Percentiles rank a stretch among this genome's conserved stretches.
Conservation (phyloP, 495 filamentous ascomycete species). For the Penicillium parvum region DNA sequence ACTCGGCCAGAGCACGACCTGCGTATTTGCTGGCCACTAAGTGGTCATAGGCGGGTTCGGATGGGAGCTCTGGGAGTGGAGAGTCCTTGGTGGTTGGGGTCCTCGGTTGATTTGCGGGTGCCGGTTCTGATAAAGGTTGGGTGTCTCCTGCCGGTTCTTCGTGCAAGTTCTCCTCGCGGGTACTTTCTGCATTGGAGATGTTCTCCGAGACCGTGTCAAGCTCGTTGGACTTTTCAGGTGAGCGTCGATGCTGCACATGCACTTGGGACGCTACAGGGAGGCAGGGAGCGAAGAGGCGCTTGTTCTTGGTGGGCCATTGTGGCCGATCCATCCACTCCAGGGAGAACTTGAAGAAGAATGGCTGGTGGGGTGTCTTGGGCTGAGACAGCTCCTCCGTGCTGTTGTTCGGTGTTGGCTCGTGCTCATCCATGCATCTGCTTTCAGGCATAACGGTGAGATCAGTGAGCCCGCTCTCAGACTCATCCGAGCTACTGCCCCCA, state of each 20-base stretch:
- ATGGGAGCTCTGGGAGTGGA: conserved; percentile 19
- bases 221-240: conserved; percentile 22
- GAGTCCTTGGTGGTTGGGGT: conserved; percentile 20
- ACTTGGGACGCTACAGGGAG: conserved; percentile 65
- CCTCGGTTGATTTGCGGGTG: conserved; percentile 4
- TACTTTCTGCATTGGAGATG: conserved; percentile 14
- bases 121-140: conserved; percentile 5
- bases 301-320: conserved; percentile 48
- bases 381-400: conserved; percentile 26
- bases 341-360: conserved; percentile 72
- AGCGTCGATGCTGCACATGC: conserved; percentile 37
- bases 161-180: conserved; percentile 9
- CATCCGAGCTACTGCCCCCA: conserved; percentile 38
- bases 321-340: conserved; percentile 67
- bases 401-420: conserved; percentile 21
- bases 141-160: conserved; percentile 1
- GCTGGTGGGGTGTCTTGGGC: conserved; percentile 49
- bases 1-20: conserved; percentile 88
- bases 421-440: conserved; percentile 27
- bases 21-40: conserved; percentile 62
- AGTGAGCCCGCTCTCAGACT: conserved; percentile 27
- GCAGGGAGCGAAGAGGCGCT: conserved; percentile 65
- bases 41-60: conserved; percentile 20
- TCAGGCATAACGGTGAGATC: conserved; percentile 27
- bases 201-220: conserved; percentile 27